Percentiles rank a stretch among this genome's conserved stretches.
Evolutionary conservation across 73 alveolate species (phyloP).

Genomic region (Uronychia binucleata): DNA sequence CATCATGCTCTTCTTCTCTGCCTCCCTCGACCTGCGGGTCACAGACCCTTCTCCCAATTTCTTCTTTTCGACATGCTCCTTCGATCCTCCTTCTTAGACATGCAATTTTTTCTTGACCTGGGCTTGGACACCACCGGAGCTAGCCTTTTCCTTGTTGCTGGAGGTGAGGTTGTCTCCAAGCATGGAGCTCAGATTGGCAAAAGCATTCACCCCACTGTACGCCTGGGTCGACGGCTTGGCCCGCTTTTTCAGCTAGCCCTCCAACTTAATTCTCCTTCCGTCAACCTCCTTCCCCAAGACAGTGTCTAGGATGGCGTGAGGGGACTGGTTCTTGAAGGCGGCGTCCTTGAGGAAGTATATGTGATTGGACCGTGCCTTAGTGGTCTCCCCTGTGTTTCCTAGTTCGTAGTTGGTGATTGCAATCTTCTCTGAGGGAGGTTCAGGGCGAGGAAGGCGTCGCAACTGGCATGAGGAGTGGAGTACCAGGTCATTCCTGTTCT

Average conservation of each 20-base stretch:
- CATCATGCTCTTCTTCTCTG: not conserved
- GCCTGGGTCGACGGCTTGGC: too few species aligned
- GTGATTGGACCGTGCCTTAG: not conserved
- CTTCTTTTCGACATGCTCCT: not conserved
- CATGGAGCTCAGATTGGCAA: too few species aligned
- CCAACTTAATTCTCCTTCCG: conserved; percentile 3
- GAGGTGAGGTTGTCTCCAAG: too few species aligned
- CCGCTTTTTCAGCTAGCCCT: conserved; percentile 3
- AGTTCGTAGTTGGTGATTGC: not conserved
- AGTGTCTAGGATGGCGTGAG: not conserved
- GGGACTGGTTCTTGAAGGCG: not conserved
- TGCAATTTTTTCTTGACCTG: too few species aligned
- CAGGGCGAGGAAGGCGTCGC: not conserved
- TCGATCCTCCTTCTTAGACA: too few species aligned
- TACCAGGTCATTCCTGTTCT: not conserved
- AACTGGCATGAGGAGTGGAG: too few species aligned
- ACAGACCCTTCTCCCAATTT: not conserved
- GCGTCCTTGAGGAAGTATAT: not conserved
- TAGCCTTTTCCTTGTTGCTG: too few species aligned
- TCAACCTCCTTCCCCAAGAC: not conserved
- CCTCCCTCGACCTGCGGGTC: not conserved
- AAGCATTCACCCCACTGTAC: too few species aligned
- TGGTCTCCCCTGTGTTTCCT: not conserved
- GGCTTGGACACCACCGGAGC: too few species aligned
- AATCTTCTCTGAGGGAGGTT: not conserved